These are phyloP conservation scores for Carex scoparia DNA, from an alignment of 176 grass and related monocot genomes.

Conservation along the genomic window DNA sequence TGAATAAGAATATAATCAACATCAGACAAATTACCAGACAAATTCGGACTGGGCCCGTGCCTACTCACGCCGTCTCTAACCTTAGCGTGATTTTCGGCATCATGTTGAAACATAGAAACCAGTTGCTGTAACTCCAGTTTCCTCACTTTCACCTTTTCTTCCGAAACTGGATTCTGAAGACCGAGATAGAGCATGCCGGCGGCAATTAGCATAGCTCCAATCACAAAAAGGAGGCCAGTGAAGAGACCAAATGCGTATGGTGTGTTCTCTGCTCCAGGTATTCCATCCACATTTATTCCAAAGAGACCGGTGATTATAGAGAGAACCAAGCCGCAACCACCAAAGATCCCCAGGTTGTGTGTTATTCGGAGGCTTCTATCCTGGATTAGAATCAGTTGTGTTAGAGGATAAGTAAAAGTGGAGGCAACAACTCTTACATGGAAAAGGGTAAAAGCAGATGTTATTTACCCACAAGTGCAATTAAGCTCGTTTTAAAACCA, in stretches of 20 bases:
- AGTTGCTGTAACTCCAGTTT: slow-evolving; percentile 87
- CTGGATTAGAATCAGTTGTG: slow-evolving; percentile 30
- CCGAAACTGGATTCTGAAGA: slow-evolving; percentile 65
- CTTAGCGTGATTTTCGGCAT: slow-evolving; percentile 84
- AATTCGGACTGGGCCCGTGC: slow-evolving; percentile 24
- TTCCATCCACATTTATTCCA: slow-evolving; percentile 93
- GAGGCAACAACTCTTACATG: not conserved
- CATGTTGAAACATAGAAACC: slow-evolving; percentile 84
- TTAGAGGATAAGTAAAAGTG: not conserved
- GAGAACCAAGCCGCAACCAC: slow-evolving; percentile 71
- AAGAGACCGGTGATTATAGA: slow-evolving; percentile 90
- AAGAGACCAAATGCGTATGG: slow-evolving; percentile 88
- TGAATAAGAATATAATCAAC: slow-evolving; percentile 57
- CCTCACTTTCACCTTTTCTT: slow-evolving; percentile 74
- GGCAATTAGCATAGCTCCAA: slow-evolving; percentile 54
- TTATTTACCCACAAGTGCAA: not conserved
- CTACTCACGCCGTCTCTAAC: slow-evolving; percentile 62
- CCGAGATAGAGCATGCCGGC: slow-evolving; percentile 81
- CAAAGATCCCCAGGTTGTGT: slow-evolving; percentile 89
- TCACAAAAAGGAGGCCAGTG: slow-evolving; percentile 50
- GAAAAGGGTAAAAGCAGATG: slow-evolving; percentile 1
- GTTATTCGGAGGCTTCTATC: slow-evolving; percentile 87
- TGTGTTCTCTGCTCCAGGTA: slow-evolving; percentile 75
- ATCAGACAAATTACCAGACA: slow-evolving; percentile 20
- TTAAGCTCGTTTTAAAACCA: not conserved